Evolutionary conservation across 169 alveolate genomes (phyloP).

Genomic region (Theileria sp.): DNA sequence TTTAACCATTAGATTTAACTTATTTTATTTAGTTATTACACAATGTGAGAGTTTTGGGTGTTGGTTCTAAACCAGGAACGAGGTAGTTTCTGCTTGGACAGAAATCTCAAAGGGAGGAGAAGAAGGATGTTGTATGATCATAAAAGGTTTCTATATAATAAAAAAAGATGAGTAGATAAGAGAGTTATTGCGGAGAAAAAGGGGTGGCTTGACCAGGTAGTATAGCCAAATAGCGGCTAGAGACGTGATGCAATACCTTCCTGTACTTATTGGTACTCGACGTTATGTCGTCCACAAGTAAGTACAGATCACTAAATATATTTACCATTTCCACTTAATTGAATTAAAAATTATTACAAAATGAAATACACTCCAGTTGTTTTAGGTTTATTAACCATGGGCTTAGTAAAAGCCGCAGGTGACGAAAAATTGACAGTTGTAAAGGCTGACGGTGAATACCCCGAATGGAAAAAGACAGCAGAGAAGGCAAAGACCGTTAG

Average conservation of each 20-base stretch:
- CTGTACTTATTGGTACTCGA: neutral
- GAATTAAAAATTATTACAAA: neutral
- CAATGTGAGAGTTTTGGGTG: neutral
- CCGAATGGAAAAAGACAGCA: slow-evolving; percentile 23
- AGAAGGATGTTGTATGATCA: neutral
- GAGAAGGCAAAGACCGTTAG: slow-evolving; percentile 13
- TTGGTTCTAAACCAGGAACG: neutral
- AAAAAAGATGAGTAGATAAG: neutral
- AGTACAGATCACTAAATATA: slow-evolving; percentile 12
- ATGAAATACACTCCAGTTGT: slow-evolving; percentile 10
- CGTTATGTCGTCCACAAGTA: neutral
- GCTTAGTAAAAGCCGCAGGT: slow-evolving; percentile 8
- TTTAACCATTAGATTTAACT: neutral
- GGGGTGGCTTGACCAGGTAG: neutral
- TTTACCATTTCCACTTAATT: neutral
- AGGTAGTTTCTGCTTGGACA: neutral
- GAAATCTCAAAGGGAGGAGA: neutral
- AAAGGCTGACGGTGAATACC: slow-evolving; percentile 14
- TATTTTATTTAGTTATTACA: neutral
- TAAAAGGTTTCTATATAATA: neutral
- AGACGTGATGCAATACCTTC: neutral
- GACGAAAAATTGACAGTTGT: neutral
- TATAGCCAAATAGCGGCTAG: neutral
- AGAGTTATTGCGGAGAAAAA: neutral
- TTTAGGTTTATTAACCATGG: neutral